Conservation (phyloP, 371 early-diverging fungal species). For the Syncephalastrum sp. region DNA sequence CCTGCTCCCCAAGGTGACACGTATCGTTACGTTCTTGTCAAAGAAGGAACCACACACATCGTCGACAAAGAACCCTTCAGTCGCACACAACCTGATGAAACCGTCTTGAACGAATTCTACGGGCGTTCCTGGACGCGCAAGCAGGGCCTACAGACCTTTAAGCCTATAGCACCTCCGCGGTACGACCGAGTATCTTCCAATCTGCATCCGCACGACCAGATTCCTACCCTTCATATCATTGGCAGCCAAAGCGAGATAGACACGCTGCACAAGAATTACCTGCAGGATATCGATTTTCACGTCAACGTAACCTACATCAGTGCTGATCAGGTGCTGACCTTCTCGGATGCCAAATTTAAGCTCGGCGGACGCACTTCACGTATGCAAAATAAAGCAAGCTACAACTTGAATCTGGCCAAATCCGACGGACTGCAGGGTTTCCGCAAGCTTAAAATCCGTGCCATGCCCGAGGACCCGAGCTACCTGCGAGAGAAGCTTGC, state of each 20-base stretch:
- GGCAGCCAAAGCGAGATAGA: slow-evolving; percentile 7
- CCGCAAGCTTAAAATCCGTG: slow-evolving; percentile 25
- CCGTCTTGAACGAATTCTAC: too few species aligned
- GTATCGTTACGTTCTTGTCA: too few species aligned
- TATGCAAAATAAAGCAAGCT: slow-evolving; percentile 24
- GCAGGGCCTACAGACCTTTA: too few species aligned
- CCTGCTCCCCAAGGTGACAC: too few species aligned
- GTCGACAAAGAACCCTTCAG: too few species aligned
- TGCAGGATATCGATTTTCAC: neutral
- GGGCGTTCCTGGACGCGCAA: too few species aligned
- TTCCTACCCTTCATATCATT: slow-evolving; percentile 13
- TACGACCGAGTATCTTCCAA: neutral
- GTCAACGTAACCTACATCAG: slow-evolving; percentile 15
- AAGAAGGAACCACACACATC: too few species aligned
- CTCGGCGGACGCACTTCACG: slow-evolving; percentile 32
- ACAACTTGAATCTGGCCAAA: slow-evolving; percentile 24
- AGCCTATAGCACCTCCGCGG: too few species aligned
- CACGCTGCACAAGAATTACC: slow-evolving; percentile 5
- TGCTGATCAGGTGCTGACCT: slow-evolving; percentile 8
- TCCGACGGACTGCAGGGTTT: slow-evolving; percentile 12
- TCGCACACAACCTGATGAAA: too few species aligned
- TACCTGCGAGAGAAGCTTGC: slow-evolving; percentile 32
- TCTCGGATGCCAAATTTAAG: slow-evolving; percentile 19
- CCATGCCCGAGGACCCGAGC: slow-evolving; percentile 25
- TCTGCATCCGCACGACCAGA: slow-evolving; percentile 18